Evolutionary conservation across 805 yeast species (phyloP), one percentile per base, ranked within the genome.

Genomic region (Candida argentea): DNA sequence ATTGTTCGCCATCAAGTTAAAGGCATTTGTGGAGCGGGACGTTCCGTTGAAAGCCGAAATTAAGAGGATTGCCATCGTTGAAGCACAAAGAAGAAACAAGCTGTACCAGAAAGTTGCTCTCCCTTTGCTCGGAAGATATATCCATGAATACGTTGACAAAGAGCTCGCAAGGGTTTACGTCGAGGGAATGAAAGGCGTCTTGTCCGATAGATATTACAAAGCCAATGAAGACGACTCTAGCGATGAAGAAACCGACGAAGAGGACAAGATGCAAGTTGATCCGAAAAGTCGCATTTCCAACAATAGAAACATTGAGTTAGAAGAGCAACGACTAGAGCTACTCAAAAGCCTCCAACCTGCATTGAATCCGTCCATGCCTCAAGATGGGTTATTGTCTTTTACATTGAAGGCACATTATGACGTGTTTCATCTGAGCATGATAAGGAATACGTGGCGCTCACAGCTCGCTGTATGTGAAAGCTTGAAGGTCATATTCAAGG

Each of bases 71-170:
- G 67, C 79, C 1, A 31, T 61, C 3, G 54, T 60, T 1, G 96
- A 87, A 46, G 70, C 80, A 1, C 68, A 68, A 32, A 62, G 93
- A 37, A 68, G 71, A 24, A 84, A 83, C 43, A 67, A 65, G 39
- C 66, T 50, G 1, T 86, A 87, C 49, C 78, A 74, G 28, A 61
- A 57, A 27, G 62, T 66, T 12, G 70, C 79, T 1, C 48, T 82
- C 8, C 59, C 65, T 15, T 48, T 66, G 1, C 56, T 73, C 21
- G 80, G 83, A 3, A 53, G 47, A 11, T 83, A 65, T 38, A 39
- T 73, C 3, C 49, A 52, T 15, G 42, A 34, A 3, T 67, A 58
- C 32, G 51, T 52, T 10, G 34, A 35, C 5, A 55, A 60, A 26
- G 57, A 57, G 7, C 40, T 67, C 17, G 47, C 57, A 14, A 55